Evolutionary conservation across 2,329 filamentous ascomycete species (phyloP), one percentile per base, ranked within the genome.

Genomic region (Fusarium poae): DNA sequence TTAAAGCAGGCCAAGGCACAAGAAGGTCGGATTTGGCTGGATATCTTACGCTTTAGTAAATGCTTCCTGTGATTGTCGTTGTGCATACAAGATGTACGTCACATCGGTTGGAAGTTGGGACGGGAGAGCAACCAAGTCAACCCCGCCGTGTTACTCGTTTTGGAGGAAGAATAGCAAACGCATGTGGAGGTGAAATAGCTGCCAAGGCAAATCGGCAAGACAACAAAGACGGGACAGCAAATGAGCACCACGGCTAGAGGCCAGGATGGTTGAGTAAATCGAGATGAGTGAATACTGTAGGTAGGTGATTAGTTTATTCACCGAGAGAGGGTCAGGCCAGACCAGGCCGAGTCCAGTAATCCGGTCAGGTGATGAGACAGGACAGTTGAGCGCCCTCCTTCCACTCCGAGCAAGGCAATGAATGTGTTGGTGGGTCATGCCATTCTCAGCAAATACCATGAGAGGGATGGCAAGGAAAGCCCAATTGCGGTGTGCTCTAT

Each of bases 401-500:
- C 25, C 23, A 50, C 25, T 13, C 32, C 27, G 16, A 20, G 18
- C n/a, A 35, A 37, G 46, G 46, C 30, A 30, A 18, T n/a, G 18
- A 23, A 35, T 20, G 23, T 15, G 20, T 46, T 48, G 42, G 51
- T 23, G 60, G 48, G 49, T n/a, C 46, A 68, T 69, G 66, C 56
- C 46, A 68, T 62, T 68, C 35, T 50, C 27, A 43, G 50, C 35
- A 66, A 66, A 68, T 69, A 35, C 66, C 61, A 68, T 68, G 35
- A 44, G 44, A 44, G 35, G 40, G 46, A 55, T 7, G 37, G 21
- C 21, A 50, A 66, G 53, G 37, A 45, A 35, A 51, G 42, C 34
- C 21, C 29, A 62, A 65, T 53, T 54, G 25, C 54, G 50, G 65
- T 68, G 27, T 62, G 39, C 50, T 66, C 20, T 18, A 61, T 65